phyloP scores from a whole-genome alignment of 768 basidiomycete species.

The Holtermanniella nyarrowii region DNA sequence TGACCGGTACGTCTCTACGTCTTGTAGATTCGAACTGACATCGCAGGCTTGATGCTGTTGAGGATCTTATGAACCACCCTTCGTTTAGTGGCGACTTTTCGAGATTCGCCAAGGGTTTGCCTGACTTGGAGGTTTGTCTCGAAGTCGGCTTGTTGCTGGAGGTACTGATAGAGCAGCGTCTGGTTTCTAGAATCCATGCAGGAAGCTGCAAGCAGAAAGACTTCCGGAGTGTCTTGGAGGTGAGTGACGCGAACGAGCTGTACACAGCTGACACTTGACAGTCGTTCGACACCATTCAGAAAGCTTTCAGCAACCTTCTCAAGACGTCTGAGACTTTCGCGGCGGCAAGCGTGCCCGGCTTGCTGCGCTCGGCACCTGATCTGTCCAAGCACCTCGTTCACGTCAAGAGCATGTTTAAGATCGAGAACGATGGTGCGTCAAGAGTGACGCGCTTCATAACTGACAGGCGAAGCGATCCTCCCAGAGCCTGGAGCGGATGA shows the following conservation, averaged over 20 bases:
- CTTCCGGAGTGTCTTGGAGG: slow-evolving; percentile 71
- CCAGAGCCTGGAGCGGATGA: slow-evolving; percentile 79
- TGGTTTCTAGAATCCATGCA: slow-evolving; percentile 90
- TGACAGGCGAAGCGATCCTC: slow-evolving; percentile 48
- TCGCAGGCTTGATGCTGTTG: slow-evolving; percentile 77
- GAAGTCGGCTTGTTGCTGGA: slow-evolving; percentile 44
- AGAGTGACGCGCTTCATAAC: not conserved
- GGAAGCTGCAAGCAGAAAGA: slow-evolving; percentile 78
- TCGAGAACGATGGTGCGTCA: slow-evolving; percentile 28
- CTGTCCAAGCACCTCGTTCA: slow-evolving; percentile 60
- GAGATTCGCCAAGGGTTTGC: slow-evolving; percentile 65
- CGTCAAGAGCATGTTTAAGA: slow-evolving; percentile 60
- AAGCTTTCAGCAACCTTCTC: slow-evolving; percentile 55
- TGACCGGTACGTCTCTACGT: slow-evolving; percentile 52
- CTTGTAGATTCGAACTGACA: slow-evolving; percentile 4
- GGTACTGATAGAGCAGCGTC: too few species aligned
- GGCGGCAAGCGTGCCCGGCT: slow-evolving; percentile 61
- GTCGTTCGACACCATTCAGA: slow-evolving; percentile 66
- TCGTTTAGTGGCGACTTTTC: slow-evolving; percentile 68
- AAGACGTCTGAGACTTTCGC: slow-evolving; percentile 62
- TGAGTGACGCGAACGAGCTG: slow-evolving; percentile 38
- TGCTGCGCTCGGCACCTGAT: slow-evolving; percentile 74
- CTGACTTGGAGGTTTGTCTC: slow-evolving; percentile 48
- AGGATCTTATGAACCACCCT: slow-evolving; percentile 74
- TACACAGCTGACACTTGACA: slow-evolving; percentile 31